Evolutionary conservation across 257 asterid genomes (phyloP).

Genomic region (Handroanthus guayacan): DNA sequence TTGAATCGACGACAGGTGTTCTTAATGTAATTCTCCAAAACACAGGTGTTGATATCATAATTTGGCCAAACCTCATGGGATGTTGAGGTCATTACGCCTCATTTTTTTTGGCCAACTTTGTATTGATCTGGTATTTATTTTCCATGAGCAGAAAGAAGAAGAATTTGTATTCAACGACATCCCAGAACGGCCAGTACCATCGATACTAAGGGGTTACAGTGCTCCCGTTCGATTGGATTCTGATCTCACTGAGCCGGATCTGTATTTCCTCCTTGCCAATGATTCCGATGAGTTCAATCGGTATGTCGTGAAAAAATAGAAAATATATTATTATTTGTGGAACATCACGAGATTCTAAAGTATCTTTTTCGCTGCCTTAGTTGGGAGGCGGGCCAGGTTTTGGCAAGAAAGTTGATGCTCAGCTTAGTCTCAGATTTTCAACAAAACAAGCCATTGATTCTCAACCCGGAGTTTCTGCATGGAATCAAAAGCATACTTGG

Average conservation of each 20-base stretch:
- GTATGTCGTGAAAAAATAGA: conserved; percentile 43
- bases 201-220: conserved; percentile 84
- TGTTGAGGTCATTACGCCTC: neutral
- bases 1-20: no score
- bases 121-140: conserved; percentile 23
- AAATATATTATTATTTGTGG: neutral
- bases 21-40: no score
- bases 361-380: conserved; percentile 45
- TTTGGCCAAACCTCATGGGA: neutral
- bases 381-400: conserved; percentile 90
- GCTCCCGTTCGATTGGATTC: conserved; percentile 86
- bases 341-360: conserved; percentile 1
- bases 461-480: conserved; percentile 63
- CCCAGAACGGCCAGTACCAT: conserved; percentile 73
- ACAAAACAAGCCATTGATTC: conserved; percentile 69
- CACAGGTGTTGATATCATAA: no score
- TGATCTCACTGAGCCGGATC: conserved; percentile 73
- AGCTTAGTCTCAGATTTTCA: conserved; percentile 76
- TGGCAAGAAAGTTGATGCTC: conserved; percentile 88
- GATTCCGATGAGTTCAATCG: conserved; percentile 93
- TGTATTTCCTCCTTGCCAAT: conserved; percentile 81
- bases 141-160: conserved; percentile 68
- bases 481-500: conserved; percentile 72
- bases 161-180: conserved; percentile 76
- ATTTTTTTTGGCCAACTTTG: neutral